A percentile compares a stretch with the other conserved stretches of the same genome.
Conservation (phyloP, 495 filamentous ascomycete genomes). For the Astrocystis sublimbata region DNA sequence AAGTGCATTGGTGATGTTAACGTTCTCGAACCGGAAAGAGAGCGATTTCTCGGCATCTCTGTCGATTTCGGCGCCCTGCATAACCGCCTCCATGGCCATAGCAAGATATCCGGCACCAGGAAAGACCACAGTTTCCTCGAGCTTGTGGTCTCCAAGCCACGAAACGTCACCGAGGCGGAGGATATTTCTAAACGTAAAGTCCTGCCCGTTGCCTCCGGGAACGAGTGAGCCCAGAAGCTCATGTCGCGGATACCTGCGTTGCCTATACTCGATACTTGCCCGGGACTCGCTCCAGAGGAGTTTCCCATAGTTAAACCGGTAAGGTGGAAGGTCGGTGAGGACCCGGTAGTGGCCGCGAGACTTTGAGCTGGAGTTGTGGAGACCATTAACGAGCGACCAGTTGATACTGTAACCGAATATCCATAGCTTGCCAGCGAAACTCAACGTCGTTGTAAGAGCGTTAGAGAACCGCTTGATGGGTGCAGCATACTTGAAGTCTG, state of each 20-base stretch:
- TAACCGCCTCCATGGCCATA: slow-evolving; percentile 50
- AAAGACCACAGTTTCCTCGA: slow-evolving; percentile 46
- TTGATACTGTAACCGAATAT: slow-evolving; percentile 24
- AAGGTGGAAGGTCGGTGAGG: slow-evolving; percentile 36
- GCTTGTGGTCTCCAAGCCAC: slow-evolving; percentile 50
- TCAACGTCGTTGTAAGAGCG: slow-evolving; percentile 30
- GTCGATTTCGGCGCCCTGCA: slow-evolving; percentile 30
- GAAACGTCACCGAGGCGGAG: slow-evolving; percentile 27
- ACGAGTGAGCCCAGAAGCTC: slow-evolving; percentile 32
- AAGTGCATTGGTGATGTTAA: slow-evolving; percentile 28
- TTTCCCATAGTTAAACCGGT: slow-evolving; percentile 43
- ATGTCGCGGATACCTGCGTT: slow-evolving; percentile 31
- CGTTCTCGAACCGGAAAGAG: slow-evolving; percentile 36
- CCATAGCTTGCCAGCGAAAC: slow-evolving; percentile 41
- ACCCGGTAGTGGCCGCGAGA: background rate
- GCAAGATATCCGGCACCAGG: slow-evolving; percentile 55
- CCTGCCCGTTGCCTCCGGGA: slow-evolving; percentile 10
- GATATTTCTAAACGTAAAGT: slow-evolving; percentile 23
- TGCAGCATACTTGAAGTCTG: slow-evolving; percentile 35
- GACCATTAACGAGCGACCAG: slow-evolving; percentile 21
- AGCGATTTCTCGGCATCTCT: slow-evolving; percentile 40
- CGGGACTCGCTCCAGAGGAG: slow-evolving; percentile 44
- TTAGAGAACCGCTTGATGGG: slow-evolving; percentile 38
- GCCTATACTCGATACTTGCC: slow-evolving; percentile 23
- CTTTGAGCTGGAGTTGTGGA: background rate